Evolutionary conservation across 306 rosid species (phyloP), one percentile per base, ranked within the genome.

Genomic region (Astragalus membranaceus): DNA sequence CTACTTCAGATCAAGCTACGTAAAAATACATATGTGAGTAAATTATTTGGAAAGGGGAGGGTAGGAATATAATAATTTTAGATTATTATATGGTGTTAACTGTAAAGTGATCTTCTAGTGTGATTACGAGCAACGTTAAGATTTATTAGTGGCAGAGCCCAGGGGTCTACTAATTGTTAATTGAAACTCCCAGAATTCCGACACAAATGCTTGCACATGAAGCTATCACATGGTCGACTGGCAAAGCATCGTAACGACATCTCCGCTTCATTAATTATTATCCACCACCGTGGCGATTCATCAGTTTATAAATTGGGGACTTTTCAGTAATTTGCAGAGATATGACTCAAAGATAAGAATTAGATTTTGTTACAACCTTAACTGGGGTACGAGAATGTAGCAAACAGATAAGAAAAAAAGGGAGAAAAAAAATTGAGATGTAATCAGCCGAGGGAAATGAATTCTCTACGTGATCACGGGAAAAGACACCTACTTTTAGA

Each of bases 141-240:
- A 69, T 50, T 74, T 29, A 49, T 23, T 43, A 67, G 53, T 53
- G 64, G 30, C 4, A 26, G 30, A 26, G 23, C 2, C 7, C 17
- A 61, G 4, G 9, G 60, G 29, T 12, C 41, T 54, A 54, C 16
- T 55, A 55, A 60, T 44, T 16, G 10, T 42, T 46, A 29, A 23
- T n/a, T 59, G 47, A 47, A 51, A 76, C 55, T 41, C 72, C 73
- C 41, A 63, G 48, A 64, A 78, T 79, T 82, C 83, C 83, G 86
- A 79, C 86, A 82, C 57, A 66, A 50, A 75, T 82, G 76, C 86
- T 79, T 82, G 33, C 73, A 60, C 56, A 61, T 47, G 79, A 79
- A 82, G 79, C 29, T 26, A 66, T 55, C 76, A 79, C 86, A 75
- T 74, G 86, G 41, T 11, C 2, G 16, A n/a, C 59, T 49, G 74